Conservation (phyloP, 768 basidiomycete species). For the Lactifluus subvellereus region DNA sequence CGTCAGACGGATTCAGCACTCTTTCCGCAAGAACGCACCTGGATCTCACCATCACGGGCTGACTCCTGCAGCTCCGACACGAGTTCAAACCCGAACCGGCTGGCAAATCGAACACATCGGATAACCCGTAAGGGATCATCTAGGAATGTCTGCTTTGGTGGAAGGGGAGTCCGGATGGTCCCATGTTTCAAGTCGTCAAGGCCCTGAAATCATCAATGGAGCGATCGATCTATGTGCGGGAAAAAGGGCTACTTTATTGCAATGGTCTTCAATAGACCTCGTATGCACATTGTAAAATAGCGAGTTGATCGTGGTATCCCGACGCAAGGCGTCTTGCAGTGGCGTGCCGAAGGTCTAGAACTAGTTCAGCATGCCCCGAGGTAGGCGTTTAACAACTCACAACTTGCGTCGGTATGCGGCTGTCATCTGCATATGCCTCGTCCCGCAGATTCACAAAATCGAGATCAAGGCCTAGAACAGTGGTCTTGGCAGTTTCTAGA, state of each 20-base stretch:
- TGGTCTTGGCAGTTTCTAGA: constrained; percentile 88
- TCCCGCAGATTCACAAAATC: constrained; percentile 93
- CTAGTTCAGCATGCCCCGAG: neutral
- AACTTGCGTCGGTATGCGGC: constrained; percentile 83
- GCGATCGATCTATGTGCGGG: neutral
- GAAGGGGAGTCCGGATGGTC: constrained; percentile 81
- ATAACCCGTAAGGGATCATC: constrained; percentile 95
- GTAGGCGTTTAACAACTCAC: constrained; percentile 39
- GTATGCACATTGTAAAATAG: constrained; percentile 95
- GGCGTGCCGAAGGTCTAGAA: constrained; percentile 86
- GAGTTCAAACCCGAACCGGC: constrained; percentile 79
- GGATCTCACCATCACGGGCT: constrained; percentile 54
- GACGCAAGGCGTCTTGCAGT: constrained; percentile 78
- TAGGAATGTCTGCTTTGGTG: constrained; percentile 80
- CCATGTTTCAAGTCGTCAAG: constrained; percentile 75
- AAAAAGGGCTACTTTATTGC: constrained; percentile 51
- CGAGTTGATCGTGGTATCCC: constrained; percentile 94
- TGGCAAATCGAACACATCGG: constrained; percentile 86
- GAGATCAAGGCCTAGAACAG: constrained; percentile 72
- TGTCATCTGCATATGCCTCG: constrained; percentile 83
- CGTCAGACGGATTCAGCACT: neutral
- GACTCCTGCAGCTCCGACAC: constrained; percentile 62
- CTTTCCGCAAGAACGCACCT: constrained; percentile 37
- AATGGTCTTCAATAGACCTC: constrained; percentile 78
- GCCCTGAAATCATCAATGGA: constrained; percentile 44